Conservation (phyloP, 208 protist genomes). For the Crithidia acanthocephali region DNA sequence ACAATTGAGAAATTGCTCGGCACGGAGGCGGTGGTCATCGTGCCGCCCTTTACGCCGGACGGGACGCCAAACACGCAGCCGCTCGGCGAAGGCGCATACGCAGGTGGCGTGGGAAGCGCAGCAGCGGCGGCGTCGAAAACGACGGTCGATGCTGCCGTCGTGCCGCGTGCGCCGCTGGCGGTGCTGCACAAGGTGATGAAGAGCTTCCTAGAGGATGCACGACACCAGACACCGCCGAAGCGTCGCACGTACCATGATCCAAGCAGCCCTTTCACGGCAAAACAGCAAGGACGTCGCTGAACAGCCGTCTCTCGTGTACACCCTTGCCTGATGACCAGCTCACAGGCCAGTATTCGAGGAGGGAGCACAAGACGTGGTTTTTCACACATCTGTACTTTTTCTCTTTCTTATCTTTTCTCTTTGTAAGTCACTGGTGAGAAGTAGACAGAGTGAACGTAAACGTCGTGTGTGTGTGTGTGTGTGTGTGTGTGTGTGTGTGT, state of each 20-base stretch:
- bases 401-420: too few species aligned
- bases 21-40: slow-evolving; percentile 10
- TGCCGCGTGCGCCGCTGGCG: slow-evolving; percentile 23
- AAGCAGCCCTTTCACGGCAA: slow-evolving; percentile 28
- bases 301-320: too few species aligned
- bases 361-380: too few species aligned
- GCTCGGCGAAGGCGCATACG: background rate
- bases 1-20: slow-evolving; percentile 18
- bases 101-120: too few species aligned
- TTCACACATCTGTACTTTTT: background rate
- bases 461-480: background rate
- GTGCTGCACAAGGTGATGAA: slow-evolving; percentile 69
- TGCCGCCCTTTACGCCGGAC: slow-evolving; percentile 13
- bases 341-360: too few species aligned
- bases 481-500: slow-evolving; percentile 11
- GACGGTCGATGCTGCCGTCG: background rate
- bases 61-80: slow-evolving; percentile 7
- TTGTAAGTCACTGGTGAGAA: too few species aligned
- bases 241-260: slow-evolving; percentile 10
- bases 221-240: slow-evolving; percentile 42
- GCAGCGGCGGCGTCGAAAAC: too few species aligned
- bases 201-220: slow-evolving; percentile 47
- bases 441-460: too few species aligned
- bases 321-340: too few species aligned
- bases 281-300: background rate